Percentiles rank a stretch among this genome's conserved stretches.
Evolutionary conservation across 805 yeast species (phyloP).

Genomic region (Wickerhamiella occidentalis): DNA sequence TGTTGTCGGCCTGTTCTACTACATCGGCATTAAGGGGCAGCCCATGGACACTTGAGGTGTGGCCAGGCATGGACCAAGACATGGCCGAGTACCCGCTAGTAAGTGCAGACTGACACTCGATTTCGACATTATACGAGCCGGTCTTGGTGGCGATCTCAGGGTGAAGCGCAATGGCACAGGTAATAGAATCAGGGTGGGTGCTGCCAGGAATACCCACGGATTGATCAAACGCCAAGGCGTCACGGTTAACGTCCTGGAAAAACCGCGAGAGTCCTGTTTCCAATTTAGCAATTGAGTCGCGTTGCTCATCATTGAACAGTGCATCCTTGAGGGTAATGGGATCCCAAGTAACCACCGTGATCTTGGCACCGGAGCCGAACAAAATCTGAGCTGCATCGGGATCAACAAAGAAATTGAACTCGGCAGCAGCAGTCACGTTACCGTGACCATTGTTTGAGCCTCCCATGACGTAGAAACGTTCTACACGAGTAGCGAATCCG

Average conservation of each 20-base stretch:
- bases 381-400: slow-evolving; percentile 10
- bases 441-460: slow-evolving; percentile 11
- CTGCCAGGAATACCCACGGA: slow-evolving; percentile 7
- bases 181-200: slow-evolving; percentile 11
- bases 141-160: slow-evolving; percentile 6
- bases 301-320: slow-evolving; percentile 4
- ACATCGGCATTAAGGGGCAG: slow-evolving; percentile 5
- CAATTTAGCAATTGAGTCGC: slow-evolving; percentile 5
- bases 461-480: slow-evolving; percentile 10
- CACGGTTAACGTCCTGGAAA: slow-evolving; percentile 9
- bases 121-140: slow-evolving; percentile 4
- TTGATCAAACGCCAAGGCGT: slow-evolving; percentile 9
- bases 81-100: slow-evolving; percentile 9
- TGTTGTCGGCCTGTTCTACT: slow-evolving; percentile 8
- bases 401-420: slow-evolving; percentile 10
- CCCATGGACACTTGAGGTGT: slow-evolving; percentile 4
- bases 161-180: slow-evolving; percentile 11
- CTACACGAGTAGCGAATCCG: slow-evolving; percentile 6
- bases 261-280: slow-evolving; percentile 2
- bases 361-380: slow-evolving; percentile 6
- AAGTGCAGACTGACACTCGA: slow-evolving; percentile 7
- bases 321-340: slow-evolving; percentile 9
- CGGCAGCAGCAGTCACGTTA: slow-evolving; percentile 10
- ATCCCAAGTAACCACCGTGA: slow-evolving; percentile 11
- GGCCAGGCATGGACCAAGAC: slow-evolving; percentile 11